A percentile compares a stretch with the other conserved stretches of the same genome.
These are phyloP conservation scores for Russula griseocarnosa DNA, from an alignment of 768 basidiomycete species.

Conservation along the genomic window DNA sequence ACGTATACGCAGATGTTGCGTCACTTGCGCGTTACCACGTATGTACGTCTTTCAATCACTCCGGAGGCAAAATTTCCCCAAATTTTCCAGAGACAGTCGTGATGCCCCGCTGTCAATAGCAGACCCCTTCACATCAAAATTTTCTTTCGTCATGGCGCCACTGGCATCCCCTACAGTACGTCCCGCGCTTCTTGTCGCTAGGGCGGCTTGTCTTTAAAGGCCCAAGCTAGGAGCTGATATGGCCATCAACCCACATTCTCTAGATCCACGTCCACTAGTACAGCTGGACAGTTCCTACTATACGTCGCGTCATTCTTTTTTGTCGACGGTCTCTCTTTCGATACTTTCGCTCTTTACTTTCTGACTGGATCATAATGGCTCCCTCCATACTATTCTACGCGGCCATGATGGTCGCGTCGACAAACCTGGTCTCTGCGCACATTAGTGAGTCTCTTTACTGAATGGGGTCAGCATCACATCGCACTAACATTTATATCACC, in stretches of 20 bases:
- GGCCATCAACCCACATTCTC: neutral
- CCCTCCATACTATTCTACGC: neutral
- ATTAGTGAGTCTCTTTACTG: neutral
- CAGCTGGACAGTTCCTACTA: neutral
- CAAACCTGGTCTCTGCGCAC: constrained; percentile 14
- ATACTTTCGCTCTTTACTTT: neutral
- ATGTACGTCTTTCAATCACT: neutral
- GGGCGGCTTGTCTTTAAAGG: neutral
- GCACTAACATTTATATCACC: neutral
- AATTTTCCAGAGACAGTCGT: neutral
- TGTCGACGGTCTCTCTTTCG: constrained; percentile 3
- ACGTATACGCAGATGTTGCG: no score
- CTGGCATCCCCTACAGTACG: neutral
- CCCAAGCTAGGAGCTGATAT: neutral
- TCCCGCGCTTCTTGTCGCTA: neutral
- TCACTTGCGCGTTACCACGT: no score
- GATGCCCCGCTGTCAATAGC: neutral
- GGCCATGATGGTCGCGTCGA: neutral
- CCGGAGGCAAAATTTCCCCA: neutral
- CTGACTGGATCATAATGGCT: neutral
- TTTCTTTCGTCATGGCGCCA: no score
- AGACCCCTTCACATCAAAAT: neutral
- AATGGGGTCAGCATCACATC: neutral
- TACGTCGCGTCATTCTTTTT: neutral
- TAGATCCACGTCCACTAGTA: neutral